Base-by-base conservation (phyloP, 805 yeast species). In the Pichia exigua region DNA sequence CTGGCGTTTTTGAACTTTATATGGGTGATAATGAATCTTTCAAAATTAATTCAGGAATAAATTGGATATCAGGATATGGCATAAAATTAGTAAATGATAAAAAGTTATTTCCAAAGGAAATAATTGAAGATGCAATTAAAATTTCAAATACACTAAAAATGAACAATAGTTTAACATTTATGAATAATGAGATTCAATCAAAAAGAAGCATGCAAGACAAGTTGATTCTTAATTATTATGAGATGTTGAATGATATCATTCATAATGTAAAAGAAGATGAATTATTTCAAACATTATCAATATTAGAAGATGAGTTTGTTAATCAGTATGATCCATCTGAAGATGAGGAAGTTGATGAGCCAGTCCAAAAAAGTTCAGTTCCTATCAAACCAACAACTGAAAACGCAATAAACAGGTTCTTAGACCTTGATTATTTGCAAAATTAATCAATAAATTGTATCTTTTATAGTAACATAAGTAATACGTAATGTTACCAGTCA, bases 1-100 rank as follows among this genome's bases (percentile, higher is more conserved):
- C 66, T 0, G 68, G 71, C 0, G 74, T 75, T 3, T 46, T 61
- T 3, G 73, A 72, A 46, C 49, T 66, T 18, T 71, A 72, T 44
- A 73, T 75, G 76, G 46, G 63, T 2, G 50, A 56, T 17, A 43
- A 71, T 0, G 55, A 57, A 27, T 70, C 72, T 72, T 73, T 68
- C 51, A 63, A 60, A 42, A 39, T 69, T 9, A 49, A 54, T 0
- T 56, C 55, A 10, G 65, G 67, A 0, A 30, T 53, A 0, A 58
- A 60, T 11, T 56, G 57, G 30, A 50, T 67, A 1, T 61, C 54
- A 4, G 56, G 58, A 0, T 59, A 61, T 38, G 65, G 69, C 10
- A 69, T 68, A 48, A 71, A 71, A 0, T 52, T 73, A 39, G 58
- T 56, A 20, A 57, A 61, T n/a, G 67, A 68, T 2, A 30, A 52